Base-by-base conservation (phyloP, 495 filamentous ascomycete species). In the Umbilicaria muhlenbergii region DNA sequence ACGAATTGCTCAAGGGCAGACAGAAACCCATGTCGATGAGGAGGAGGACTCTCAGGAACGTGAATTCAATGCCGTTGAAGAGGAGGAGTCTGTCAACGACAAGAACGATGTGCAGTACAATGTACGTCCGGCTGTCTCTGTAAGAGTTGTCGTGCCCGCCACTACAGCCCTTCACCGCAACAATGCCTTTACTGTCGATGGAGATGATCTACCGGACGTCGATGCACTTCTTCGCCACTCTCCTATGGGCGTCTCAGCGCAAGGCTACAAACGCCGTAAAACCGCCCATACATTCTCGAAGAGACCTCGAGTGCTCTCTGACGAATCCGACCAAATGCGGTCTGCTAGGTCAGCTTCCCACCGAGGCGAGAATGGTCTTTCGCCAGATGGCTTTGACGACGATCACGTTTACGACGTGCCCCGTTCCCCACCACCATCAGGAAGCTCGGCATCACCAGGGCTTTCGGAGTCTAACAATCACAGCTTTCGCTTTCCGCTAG, bases 31-130 rank as follows among this genome's bases (percentile, higher is more conserved):
- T 43, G 39, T 41, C 35, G 50, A 33, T 2, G 44, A 56, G 34
- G 57, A 64, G n/a, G 62, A 68, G 17, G 68, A 69, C 37, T 62
- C 63, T 0, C 69, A 71, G 37, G 67, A 74, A 5, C 54, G 59
- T 37, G 71, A 76, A 14, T 50, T 38, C 19, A 8, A 42, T 32
- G 38, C 31, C 17, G 74, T 71, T 34, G 72, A 77, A 40, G 72
- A 52, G 15, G 52, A 62, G 24, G 59, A 59, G 41, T 51, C 47
- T 38, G 45, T 61, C 53, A 16, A 28, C 43, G 36, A 11, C 32
- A 31, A 40, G 6, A 40, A 46, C 5, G 48, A 43, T 28, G 40
- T 38, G 21, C 48, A 53, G 32, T 18, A 32, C 17, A 37, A 39
- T 42, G 28, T 14, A 11, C 24, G 17, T 14, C 32, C 13, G 16